Percentiles rank a stretch among this genome's conserved stretches.
These are phyloP conservation scores for Drechslerella coelobrocha DNA, from an alignment of 2,329 filamentous ascomycete genomes.

Conservation along the genomic window DNA sequence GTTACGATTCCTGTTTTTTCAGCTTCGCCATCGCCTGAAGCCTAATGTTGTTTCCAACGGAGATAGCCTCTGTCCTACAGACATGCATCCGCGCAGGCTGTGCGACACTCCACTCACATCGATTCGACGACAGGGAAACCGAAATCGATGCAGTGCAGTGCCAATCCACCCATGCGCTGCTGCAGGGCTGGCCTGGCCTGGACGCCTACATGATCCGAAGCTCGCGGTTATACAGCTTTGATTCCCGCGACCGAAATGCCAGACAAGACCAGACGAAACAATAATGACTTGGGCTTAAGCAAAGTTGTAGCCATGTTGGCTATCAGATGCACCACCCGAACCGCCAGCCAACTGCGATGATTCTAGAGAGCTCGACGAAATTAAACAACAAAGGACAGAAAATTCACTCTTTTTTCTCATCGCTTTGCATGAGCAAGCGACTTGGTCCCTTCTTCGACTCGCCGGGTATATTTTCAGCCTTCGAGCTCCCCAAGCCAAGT, in stretches of 20 bases:
- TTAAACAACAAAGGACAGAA: not conserved
- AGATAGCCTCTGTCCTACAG: slow-evolving; percentile 17
- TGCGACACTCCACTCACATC: slow-evolving; percentile 18
- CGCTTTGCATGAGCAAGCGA: not conserved
- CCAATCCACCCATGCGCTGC: not conserved
- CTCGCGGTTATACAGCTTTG: slow-evolving; percentile 22
- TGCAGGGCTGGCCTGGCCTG: not conserved
- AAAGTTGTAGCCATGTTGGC: not conserved
- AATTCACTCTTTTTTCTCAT: too few relatives aligned
- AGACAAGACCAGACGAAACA: too few relatives aligned
- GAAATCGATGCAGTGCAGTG: slow-evolving; percentile 8
- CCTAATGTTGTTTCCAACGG: slow-evolving; percentile 18
- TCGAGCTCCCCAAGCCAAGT: too few relatives aligned
- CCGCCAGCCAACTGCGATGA: not conserved
- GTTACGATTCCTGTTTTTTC: slow-evolving; percentile 15
- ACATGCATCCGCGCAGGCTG: slow-evolving; percentile 2
- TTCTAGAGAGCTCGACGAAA: too few relatives aligned
- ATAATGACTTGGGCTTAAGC: too few relatives aligned
- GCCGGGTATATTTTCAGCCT: not conserved
- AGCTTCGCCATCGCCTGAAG: slow-evolving; percentile 4
- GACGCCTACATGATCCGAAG: slow-evolving; percentile 46
- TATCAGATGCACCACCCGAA: not conserved
- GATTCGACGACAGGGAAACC: slow-evolving; percentile 9
- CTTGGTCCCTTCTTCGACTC: not conserved
- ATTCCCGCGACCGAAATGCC: not conserved